Base-by-base conservation (phyloP, 257 asterid genomes). In the Plantago major region DNA sequence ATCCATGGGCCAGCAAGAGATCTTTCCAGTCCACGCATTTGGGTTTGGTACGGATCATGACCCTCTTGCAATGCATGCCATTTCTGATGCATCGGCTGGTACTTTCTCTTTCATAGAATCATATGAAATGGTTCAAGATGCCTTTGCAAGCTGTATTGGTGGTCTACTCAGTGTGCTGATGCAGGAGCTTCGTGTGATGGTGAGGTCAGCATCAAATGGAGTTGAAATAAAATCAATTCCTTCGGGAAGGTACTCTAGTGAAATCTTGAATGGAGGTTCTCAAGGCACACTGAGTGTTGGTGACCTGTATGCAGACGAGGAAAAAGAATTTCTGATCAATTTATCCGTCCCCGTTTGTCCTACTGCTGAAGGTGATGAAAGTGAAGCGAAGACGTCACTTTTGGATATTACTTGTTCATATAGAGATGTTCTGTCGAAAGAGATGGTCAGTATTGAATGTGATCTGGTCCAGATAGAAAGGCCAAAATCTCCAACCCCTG, bases 31-130 rank as follows among this genome's bases (percentile, higher is more conserved):
- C 50, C 68, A 75, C 16, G 53, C 80, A 18, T 71, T 75, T 12
- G 74, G 80, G 1, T 75, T 75, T 46, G 76, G 76, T 5, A n/a
- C 66, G 7, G 74, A 75, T 43, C 76, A 71, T 7, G 74, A 75
- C 33, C 68, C 77, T 11, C 33, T 63, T 2, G 45, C 73, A 7
- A 67, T 75, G 69, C 74, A 71, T 4, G 68, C 63, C 0, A 75
- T 71, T 14, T 63, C 80, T 0, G 74, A 71, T 56, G 63, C 67
- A 15, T 75, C 80, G 2, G 74, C 66, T 0, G 80, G 77, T 11
- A 54, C 72, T 40, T 71, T 75, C 26, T 75, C 74, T 9, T 71
- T 71, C 62, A 58, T 75, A 2, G 74, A 71, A 45, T 71, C 80
- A 11, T 53, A 63, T 37, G 68, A 58, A 17, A 59, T 58, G 74